A percentile compares a stretch with the other conserved stretches of the same genome.
These are phyloP conservation scores for Pichia californica DNA, from an alignment of 805 yeast genomes.

Conservation along the genomic window DNA sequence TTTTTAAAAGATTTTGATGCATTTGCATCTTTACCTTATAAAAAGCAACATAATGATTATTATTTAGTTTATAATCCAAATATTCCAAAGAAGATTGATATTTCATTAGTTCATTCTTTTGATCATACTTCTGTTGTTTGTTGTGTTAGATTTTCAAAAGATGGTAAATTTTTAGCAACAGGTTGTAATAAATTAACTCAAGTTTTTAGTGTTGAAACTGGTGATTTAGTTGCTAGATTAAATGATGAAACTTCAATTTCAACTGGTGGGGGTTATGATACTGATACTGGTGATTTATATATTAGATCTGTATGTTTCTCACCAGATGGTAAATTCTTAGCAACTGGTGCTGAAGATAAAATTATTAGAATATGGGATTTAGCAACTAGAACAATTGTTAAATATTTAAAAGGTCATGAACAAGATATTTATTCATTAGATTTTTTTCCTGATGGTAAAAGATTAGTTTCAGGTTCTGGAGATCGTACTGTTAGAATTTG, in stretches of 20 bases:
- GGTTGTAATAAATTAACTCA: slow-evolving; percentile 96
- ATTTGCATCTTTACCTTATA: slow-evolving; percentile 65
- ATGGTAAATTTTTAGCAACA: slow-evolving; percentile 89
- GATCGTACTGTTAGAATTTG: slow-evolving; percentile 95
- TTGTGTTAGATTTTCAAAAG: slow-evolving; percentile 88
- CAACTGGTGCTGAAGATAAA: slow-evolving; percentile 90
- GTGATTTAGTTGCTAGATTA: slow-evolving; percentile 79
- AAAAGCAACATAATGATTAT: slow-evolving; percentile 79
- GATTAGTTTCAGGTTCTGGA: slow-evolving; percentile 92
- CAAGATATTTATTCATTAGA: slow-evolving; percentile 96
- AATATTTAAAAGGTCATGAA: slow-evolving; percentile 87
- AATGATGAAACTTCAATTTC: slow-evolving; percentile 66
- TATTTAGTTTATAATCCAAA: slow-evolving; percentile 88
- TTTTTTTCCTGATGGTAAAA: slow-evolving; percentile 89
- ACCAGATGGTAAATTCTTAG: slow-evolving; percentile 88
- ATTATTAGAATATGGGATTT: slow-evolving; percentile 95
- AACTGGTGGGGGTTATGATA: slow-evolving; percentile 41
- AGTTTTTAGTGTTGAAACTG: slow-evolving; percentile 87
- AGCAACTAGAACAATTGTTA: slow-evolving; percentile 74
- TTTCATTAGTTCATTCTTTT: slow-evolving; percentile 81
- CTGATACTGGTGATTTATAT: slow-evolving; percentile 76
- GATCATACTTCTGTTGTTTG: slow-evolving; percentile 95
- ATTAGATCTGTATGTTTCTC: slow-evolving; percentile 94
- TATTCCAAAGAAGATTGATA: slow-evolving; percentile 68
- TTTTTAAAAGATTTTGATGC: slow-evolving; percentile 76